A percentile compares a stretch with the other conserved stretches of the same genome.
Conservation (phyloP, 2,329 filamentous ascomycete genomes). For the Lasiodiplodia hormozganensis region DNA sequence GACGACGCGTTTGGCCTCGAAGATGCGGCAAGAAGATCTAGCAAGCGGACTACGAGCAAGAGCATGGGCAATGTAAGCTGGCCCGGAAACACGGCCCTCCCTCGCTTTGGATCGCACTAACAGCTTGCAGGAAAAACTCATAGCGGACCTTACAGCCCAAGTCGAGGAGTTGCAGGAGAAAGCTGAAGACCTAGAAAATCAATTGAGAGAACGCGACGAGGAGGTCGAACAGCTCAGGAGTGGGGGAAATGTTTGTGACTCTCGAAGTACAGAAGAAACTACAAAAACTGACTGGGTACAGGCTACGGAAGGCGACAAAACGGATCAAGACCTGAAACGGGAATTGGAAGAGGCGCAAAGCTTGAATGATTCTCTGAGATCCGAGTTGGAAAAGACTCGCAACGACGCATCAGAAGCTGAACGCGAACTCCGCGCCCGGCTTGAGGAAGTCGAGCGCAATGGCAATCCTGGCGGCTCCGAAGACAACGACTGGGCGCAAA, state of each 20-base stretch:
- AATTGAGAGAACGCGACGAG: constrained; percentile 73
- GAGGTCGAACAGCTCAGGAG: constrained; percentile 69
- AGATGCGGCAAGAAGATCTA: constrained; percentile 43
- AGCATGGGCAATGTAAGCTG: constrained; percentile 39
- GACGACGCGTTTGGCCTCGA: constrained; percentile 70
- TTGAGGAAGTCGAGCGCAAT: constrained; percentile 57
- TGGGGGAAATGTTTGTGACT: constrained; percentile 50
- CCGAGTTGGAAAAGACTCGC: constrained; percentile 77
- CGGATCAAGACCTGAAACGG: constrained; percentile 70
- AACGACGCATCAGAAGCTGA: constrained; percentile 71
- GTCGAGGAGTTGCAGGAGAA: constrained; percentile 77
- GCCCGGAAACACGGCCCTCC: not conserved
- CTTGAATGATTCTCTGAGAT: constrained; percentile 79
- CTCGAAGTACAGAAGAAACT: constrained; percentile 1
- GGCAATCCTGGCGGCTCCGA: constrained; percentile 35
- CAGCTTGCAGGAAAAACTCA: constrained; percentile 46
- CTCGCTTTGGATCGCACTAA: constrained; percentile 59
- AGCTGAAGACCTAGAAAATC: constrained; percentile 73
- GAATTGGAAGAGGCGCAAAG: constrained; percentile 67
- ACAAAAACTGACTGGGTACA: constrained; percentile 33
- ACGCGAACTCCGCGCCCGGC: constrained; percentile 67
- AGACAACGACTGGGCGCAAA: constrained; percentile 45
- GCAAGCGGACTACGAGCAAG: constrained; percentile 53
- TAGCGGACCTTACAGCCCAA: constrained; percentile 82
- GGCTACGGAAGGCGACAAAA: constrained; percentile 68